Evolutionary conservation across 176 grass and related monocot genomes (phyloP).

Genomic region (Oryza brachyantha): DNA sequence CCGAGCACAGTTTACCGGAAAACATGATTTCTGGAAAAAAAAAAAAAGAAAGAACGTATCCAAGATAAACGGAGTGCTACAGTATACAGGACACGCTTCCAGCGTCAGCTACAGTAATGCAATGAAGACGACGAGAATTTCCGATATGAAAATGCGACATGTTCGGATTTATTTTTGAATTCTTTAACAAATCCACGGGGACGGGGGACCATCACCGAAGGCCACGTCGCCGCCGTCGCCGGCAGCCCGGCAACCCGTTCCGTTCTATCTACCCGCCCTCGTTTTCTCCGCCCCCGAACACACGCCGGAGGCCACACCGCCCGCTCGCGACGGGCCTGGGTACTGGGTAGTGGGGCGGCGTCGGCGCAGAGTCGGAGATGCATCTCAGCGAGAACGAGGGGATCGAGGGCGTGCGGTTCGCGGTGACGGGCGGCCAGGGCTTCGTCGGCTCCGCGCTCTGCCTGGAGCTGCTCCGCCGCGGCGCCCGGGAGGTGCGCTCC

Average conservation of each 20-base stretch:
- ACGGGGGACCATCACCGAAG: too few species aligned
- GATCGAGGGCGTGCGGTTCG: constrained; percentile 67
- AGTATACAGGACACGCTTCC: background rate
- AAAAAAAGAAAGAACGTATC: too few species aligned
- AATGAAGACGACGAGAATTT: background rate
- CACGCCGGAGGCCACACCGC: background rate
- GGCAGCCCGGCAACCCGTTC: background rate
- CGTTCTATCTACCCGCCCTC: background rate
- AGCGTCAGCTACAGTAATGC: background rate
- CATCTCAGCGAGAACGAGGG: constrained; percentile 82
- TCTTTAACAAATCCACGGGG: too few species aligned
- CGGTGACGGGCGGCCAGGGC: constrained; percentile 76
- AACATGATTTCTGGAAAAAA: too few species aligned
- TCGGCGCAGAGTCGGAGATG: constrained; percentile 21
- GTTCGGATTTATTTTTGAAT: background rate
- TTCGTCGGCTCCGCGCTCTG: constrained; percentile 76
- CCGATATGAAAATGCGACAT: background rate
- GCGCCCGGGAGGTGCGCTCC: constrained; percentile 72
- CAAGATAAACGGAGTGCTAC: too few species aligned
- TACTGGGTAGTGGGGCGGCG: background rate
- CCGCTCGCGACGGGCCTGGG: too few species aligned
- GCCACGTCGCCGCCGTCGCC: background rate
- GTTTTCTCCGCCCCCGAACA: background rate
- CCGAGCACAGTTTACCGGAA: too few species aligned
- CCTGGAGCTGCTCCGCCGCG: constrained; percentile 70